A percentile compares a stretch with the other conserved stretches of the same genome.
phyloP scores from a whole-genome alignment of 257 asterid species.

The Nicotiana sylvestris region DNA sequence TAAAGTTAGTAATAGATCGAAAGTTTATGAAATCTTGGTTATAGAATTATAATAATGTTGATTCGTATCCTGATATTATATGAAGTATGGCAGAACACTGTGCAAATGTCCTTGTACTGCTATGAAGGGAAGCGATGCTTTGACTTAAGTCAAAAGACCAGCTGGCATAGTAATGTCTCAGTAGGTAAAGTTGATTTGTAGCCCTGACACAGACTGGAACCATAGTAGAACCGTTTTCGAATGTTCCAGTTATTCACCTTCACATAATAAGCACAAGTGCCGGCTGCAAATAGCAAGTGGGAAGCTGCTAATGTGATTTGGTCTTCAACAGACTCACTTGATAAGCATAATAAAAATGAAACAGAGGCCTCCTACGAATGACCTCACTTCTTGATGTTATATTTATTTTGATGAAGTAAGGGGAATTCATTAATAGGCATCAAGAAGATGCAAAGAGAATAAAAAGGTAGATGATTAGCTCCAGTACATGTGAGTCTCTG shows the following conservation, averaged over 20 bases:
- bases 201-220: background rate
- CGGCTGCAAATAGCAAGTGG: background rate
- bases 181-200: background rate
- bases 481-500: too few relatives aligned
- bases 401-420: too few relatives aligned
- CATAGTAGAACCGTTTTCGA: background rate
- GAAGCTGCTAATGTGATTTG: background rate
- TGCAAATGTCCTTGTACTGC: background rate
- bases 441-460: too few relatives aligned
- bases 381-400: background rate
- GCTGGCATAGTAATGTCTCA: background rate
- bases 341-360: background rate
- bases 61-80: background rate
- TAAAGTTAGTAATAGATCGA: background rate
- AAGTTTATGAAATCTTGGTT: background rate
- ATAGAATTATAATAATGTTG: background rate
- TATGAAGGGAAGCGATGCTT: background rate
- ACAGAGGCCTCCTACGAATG: background rate
- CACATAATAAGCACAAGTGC: background rate
- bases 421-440: too few relatives aligned
- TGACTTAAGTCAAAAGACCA: background rate
- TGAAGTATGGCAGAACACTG: background rate
- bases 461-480: too few relatives aligned
- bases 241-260: background rate
- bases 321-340: background rate